Conservation (phyloP, 1,284 basidiomycete species). For the Pulveroboletus sp. region DNA sequence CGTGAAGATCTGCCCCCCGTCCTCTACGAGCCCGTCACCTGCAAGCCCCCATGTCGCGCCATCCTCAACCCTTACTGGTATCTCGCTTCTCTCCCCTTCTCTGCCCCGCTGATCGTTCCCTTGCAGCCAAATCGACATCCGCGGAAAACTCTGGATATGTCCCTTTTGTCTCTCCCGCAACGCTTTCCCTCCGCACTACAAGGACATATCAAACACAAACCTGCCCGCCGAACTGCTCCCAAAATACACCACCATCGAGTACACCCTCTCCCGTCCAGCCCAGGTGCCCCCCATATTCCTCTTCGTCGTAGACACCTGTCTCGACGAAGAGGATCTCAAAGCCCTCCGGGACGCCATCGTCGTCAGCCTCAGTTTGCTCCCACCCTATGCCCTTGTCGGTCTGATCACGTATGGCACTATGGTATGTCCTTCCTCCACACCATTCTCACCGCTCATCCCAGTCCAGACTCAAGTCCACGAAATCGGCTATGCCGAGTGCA, state of each 20-base stretch:
- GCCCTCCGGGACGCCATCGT: conserved; percentile 92
- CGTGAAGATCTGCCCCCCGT: conserved; percentile 96
- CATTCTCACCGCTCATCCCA: conserved; percentile 1
- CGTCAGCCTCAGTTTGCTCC: conserved; percentile 90
- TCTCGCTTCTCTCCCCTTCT: conserved; percentile 22
- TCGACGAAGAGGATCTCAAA: conserved; percentile 96
- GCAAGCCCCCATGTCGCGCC: conserved; percentile 96
- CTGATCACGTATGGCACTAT: conserved; percentile 97
- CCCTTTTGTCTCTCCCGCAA: conserved; percentile 98
- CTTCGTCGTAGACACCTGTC: conserved; percentile 96
- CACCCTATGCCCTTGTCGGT: conserved; percentile 92
- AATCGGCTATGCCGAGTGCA: conserved; percentile 94
- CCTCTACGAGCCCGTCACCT: conserved; percentile 97
- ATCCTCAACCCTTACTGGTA: conserved; percentile 98
- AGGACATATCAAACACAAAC: conserved; percentile 97
- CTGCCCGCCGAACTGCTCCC: conserved; percentile 94
- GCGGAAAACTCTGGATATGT: conserved; percentile 99
- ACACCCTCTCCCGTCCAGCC: conserved; percentile 90
- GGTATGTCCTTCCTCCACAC: conserved; percentile 48
- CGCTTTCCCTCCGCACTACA: conserved; percentile 98
- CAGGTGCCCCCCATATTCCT: conserved; percentile 96
- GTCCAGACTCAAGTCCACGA: conserved; percentile 96
- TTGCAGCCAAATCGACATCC: conserved; percentile 93
- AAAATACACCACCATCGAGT: conserved; percentile 99
- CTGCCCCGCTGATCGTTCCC: conserved; percentile 4